Conservation (phyloP, 2,329 filamentous ascomycete species). For the Colletotrichum theobromicola region DNA sequence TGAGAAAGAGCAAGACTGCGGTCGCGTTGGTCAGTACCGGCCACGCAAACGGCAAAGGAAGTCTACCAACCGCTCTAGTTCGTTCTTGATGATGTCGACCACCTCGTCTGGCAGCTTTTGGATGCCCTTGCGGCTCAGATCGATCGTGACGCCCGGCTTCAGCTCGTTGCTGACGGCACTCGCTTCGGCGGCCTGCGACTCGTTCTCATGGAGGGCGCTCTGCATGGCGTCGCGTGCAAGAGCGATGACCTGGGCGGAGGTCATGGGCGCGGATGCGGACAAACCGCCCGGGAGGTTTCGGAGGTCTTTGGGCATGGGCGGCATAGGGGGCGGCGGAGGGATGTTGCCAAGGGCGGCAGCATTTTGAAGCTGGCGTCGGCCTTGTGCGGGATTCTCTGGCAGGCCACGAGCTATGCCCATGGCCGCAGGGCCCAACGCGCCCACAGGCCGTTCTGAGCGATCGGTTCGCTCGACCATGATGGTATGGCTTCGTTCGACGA, state of each 20-base stretch:
- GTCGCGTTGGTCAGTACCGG: not conserved
- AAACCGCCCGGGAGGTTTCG: constrained; percentile 54
- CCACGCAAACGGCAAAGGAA: not conserved
- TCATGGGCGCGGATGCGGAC: constrained; percentile 56
- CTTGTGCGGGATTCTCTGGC: constrained; percentile 44
- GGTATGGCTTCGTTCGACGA: not conserved
- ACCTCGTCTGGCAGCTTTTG: constrained; percentile 74
- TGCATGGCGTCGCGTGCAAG: constrained; percentile 72
- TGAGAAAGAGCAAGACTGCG: constrained; percentile 79
- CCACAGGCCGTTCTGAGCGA: constrained; percentile 27
- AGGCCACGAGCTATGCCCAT: constrained; percentile 41
- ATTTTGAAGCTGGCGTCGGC: constrained; percentile 42
- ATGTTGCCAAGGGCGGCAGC: constrained; percentile 43
- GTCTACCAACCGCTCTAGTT: constrained; percentile 69
- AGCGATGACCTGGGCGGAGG: constrained; percentile 67
- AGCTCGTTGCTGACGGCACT: constrained; percentile 64
- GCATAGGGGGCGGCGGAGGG: constrained; percentile 44
- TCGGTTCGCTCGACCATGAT: constrained; percentile 22
- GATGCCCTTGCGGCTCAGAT: constrained; percentile 78
- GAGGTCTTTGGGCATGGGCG: constrained; percentile 49
- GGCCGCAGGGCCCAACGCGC: constrained; percentile 34
- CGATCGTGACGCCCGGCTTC: constrained; percentile 77
- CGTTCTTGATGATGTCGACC: constrained; percentile 75
- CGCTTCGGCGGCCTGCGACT: constrained; percentile 65
- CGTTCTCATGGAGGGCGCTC: constrained; percentile 69